These are phyloP conservation scores for Cornus suecica DNA, from an alignment of 148 eudicot genomes.

Conservation along the genomic window DNA sequence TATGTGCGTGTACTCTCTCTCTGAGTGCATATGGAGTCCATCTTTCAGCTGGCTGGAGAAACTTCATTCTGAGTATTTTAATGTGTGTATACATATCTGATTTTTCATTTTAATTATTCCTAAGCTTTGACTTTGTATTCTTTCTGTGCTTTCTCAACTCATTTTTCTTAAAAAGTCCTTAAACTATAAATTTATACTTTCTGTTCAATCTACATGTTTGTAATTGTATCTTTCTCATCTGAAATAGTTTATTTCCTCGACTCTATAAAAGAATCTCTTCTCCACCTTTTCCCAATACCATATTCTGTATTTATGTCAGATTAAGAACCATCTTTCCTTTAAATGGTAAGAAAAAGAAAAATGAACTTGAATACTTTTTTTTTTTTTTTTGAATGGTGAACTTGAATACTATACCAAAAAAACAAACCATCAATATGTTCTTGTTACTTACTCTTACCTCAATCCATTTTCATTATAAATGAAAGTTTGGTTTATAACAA, in stretches of 20 bases:
- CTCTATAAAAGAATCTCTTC: background rate
- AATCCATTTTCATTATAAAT: background rate
- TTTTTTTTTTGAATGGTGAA: too few species aligned
- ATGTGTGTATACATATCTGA: background rate
- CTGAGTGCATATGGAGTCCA: background rate
- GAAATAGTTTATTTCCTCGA: background rate
- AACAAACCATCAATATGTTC: background rate
- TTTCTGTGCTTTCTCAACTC: background rate
- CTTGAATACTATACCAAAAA: background rate
- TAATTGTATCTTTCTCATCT: background rate
- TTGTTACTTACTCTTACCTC: background rate
- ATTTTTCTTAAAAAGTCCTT: background rate
- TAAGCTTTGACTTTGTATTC: background rate
- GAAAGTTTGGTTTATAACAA: background rate
- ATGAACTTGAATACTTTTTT: background rate
- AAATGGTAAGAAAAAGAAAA: background rate
- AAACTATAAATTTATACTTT: background rate
- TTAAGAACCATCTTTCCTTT: background rate
- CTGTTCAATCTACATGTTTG: too few species aligned
- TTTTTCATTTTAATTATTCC: background rate
- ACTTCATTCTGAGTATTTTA: background rate
- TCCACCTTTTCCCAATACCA: background rate
- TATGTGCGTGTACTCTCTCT: background rate
- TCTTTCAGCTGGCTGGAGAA: background rate
- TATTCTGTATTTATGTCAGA: background rate